Percentiles rank a stretch among this genome's conserved stretches.
Evolutionary conservation across 2,329 filamentous ascomycete species (phyloP).

Genomic region (Helotiales sp.): DNA sequence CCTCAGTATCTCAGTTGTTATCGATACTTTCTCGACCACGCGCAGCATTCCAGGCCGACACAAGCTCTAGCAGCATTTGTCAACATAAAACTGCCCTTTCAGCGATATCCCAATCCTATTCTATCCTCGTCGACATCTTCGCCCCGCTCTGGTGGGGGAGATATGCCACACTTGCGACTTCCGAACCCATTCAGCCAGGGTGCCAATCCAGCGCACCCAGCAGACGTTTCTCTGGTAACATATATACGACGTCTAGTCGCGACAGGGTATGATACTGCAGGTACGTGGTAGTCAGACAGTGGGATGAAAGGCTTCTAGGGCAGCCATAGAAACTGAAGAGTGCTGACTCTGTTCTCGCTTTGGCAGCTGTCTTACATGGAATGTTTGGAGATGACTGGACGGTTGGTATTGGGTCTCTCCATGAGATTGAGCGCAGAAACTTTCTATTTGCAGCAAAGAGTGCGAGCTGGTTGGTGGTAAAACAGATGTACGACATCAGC

Average conservation of each 20-base stretch:
- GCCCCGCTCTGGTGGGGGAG: conserved; percentile 36
- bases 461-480: conserved; percentile 84
- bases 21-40: conserved; percentile 87
- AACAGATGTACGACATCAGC: conserved; percentile 85
- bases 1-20: conserved; percentile 88
- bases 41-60: conserved; percentile 78
- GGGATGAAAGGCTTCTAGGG: neutral
- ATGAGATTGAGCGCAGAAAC: conserved; percentile 88
- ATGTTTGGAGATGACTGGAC: conserved; percentile 97
- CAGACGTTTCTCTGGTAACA: conserved; percentile 70
- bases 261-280: conserved; percentile 85
- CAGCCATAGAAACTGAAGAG: neutral
- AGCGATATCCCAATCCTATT: conserved; percentile 55
- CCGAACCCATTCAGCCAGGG: conserved; percentile 33
- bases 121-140: conserved; percentile 41
- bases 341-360: neutral
- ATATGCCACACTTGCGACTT: conserved; percentile 20
- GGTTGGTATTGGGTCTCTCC: conserved; percentile 75
- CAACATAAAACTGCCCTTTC: conserved; percentile 89
- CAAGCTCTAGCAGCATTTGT: conserved; percentile 88
- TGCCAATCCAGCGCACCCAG: conserved; percentile 18
- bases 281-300: conserved; percentile 29
- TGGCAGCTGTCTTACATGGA: conserved; percentile 69
- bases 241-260: conserved; percentile 89
- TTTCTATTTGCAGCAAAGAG: conserved; percentile 96